phyloP scores from a whole-genome alignment of 331 rosid species.

The Dryas integrifolia region DNA sequence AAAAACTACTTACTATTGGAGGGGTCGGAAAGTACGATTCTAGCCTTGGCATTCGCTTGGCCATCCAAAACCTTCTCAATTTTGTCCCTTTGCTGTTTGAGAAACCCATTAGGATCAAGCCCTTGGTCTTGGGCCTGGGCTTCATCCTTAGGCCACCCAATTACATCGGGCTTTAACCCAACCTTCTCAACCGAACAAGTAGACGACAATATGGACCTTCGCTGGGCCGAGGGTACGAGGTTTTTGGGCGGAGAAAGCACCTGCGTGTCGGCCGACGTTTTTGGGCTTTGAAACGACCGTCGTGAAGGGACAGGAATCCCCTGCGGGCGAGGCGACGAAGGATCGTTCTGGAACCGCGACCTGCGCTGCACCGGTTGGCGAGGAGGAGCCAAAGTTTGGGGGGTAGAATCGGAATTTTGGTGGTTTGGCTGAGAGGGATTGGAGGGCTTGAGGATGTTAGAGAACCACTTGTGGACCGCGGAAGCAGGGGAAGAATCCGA shows the following conservation, averaged over 20 bases:
- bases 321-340: conserved; percentile 43
- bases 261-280: conserved; percentile 28
- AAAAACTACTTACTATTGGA: conserved; percentile 53
- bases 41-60: conserved; percentile 37
- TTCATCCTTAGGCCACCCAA: conserved; percentile 20
- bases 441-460: conserved; percentile 59
- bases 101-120: conserved; percentile 51
- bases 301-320: conserved; percentile 39
- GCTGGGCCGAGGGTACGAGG: conserved; percentile 49
- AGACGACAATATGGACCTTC: conserved; percentile 54
- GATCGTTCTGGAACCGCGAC: conserved; percentile 67
- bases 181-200: conserved; percentile 55
- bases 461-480: conserved; percentile 62
- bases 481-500: conserved; percentile 44
- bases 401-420: background rate
- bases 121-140: conserved; percentile 25
- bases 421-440: conserved; percentile 15
- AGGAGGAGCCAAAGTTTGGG: conserved; percentile 25
- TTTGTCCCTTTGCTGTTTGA: conserved; percentile 47
- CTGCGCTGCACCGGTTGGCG: conserved; percentile 47
- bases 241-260: conserved; percentile 71
- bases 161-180: conserved; percentile 6
- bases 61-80: conserved; percentile 33
- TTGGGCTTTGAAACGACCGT: conserved; percentile 27
- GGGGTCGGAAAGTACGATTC: conserved; percentile 57